Evolutionary conservation across 805 yeast genomes (phyloP).

Genomic region (Candida peoriensis): DNA sequence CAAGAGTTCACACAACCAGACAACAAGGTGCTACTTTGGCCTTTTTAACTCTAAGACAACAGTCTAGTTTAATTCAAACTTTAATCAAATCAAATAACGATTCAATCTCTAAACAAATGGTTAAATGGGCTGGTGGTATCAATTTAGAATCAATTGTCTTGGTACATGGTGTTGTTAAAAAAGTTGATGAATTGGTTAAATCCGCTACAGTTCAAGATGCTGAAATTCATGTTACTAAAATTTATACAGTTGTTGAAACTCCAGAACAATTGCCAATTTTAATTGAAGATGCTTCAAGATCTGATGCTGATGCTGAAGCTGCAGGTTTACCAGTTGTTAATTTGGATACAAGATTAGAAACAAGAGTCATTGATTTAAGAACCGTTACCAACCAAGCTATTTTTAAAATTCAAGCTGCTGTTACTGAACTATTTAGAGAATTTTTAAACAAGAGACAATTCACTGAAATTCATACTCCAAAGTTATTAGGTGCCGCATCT

Average conservation of each 20-base stretch:
- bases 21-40: slow-evolving; percentile 95
- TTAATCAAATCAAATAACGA: slow-evolving; percentile 72
- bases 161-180: slow-evolving; percentile 78
- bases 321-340: slow-evolving; percentile 90
- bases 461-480: slow-evolving; percentile 94
- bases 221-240: slow-evolving; percentile 73
- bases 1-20: slow-evolving; percentile 89
- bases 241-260: slow-evolving; percentile 77
- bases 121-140: slow-evolving; percentile 88
- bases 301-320: slow-evolving; percentile 91
- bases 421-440: slow-evolving; percentile 84
- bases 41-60: slow-evolving; percentile 90
- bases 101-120: slow-evolving; percentile 87
- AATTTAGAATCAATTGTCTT: slow-evolving; percentile 88
- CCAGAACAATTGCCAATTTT: slow-evolving; percentile 91
- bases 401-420: slow-evolving; percentile 89
- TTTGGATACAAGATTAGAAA: slow-evolving; percentile 91
- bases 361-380: slow-evolving; percentile 94
- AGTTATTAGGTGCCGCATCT: slow-evolving; percentile 89
- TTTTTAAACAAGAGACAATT: slow-evolving; percentile 64
- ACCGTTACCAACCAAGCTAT: slow-evolving; percentile 97
- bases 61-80: slow-evolving; percentile 75
- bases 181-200: slow-evolving; percentile 82
- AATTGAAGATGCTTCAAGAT: slow-evolving; percentile 94
- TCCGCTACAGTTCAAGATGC: slow-evolving; percentile 88